These are phyloP conservation scores for Fraxinus xanthoxyloides DNA, from an alignment of 305 asterid genomes.

Conservation along the genomic window DNA sequence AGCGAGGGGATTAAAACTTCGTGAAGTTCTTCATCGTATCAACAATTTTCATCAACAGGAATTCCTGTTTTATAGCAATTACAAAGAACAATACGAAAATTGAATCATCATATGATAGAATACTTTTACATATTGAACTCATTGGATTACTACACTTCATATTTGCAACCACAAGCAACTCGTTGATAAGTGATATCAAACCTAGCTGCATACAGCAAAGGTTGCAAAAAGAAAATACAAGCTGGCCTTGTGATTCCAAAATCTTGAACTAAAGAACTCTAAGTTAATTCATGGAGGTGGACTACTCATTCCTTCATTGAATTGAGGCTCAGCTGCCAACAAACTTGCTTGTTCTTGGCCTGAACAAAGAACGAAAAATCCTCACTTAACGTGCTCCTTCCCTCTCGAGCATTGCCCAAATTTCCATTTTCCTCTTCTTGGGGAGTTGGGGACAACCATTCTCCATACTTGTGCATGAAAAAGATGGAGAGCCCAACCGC, in stretches of 20 bases:
- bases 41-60: background rate
- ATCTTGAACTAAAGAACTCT: background rate
- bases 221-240: background rate
- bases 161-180: background rate
- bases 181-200: background rate
- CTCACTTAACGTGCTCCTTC: slow-evolving; percentile 20
- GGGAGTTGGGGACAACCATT: slow-evolving; percentile 27
- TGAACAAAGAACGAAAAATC: slow-evolving; percentile 19
- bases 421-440: slow-evolving; percentile 29
- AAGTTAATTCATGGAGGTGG: slow-evolving; percentile 19
- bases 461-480: slow-evolving; percentile 31
- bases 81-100: background rate
- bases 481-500: slow-evolving; percentile 58
- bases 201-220: background rate
- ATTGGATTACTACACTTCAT: background rate
- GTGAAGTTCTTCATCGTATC: background rate
- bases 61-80: background rate
- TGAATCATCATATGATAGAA: background rate
- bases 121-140: background rate
- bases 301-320: slow-evolving; percentile 17
- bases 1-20: background rate
- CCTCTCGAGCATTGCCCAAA: slow-evolving; percentile 21
- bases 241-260: background rate
- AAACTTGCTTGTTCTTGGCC: slow-evolving; percentile 15
- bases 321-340: slow-evolving; percentile 13